Evolutionary conservation across 2,329 filamentous ascomycete genomes (phyloP), one percentile per base, ranked within the genome.

Genomic region (Orbilia javanica): DNA sequence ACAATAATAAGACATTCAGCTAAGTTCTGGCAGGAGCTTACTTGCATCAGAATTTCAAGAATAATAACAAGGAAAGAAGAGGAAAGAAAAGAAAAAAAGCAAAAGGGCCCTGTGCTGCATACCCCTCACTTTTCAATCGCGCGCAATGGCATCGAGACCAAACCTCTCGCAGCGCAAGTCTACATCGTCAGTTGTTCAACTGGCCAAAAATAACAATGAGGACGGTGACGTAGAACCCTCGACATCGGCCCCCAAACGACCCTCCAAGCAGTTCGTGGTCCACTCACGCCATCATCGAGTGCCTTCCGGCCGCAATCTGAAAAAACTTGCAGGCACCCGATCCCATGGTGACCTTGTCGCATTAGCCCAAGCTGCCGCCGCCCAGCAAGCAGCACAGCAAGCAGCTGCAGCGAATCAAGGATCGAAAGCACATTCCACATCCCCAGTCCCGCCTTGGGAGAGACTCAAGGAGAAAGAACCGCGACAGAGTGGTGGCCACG

Each of bases 211-310:
- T 60, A 66, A 72, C 74, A 57, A 69, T 66, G 74, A 69, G 20
- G 69, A 79, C 63, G 75, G 75, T 74, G 70, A 79, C 75, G 68
- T 74, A 69, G 69, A 78, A 66, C 67, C 68, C 63, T 79, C 75
- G 68, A 74, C 75, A 63, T 74, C 75, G 25, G 63, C 69, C 29
- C 75, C 68, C 50, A 79, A 79, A 73, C 63, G 70, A 50, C 63
- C 46, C 7, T 60, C 75, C 39, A 79, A 79, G 55, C 75, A 79
- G 62, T 79, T 74, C 75, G 75, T 74, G 67, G 75, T 79, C 46
- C 75, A 79, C 57, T 66, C 75, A 69, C 75, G 75, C 64, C 75
- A 79, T 63, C 63, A 79, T 66, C 75, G 75, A 64, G 75, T 79
- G 29, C 75, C 75, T 29, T 73, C 69, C 18, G 75, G 70, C 46